Base-by-base conservation (phyloP, 2,329 filamentous ascomycete genomes). In the Coniochaeta prunicola region DNA sequence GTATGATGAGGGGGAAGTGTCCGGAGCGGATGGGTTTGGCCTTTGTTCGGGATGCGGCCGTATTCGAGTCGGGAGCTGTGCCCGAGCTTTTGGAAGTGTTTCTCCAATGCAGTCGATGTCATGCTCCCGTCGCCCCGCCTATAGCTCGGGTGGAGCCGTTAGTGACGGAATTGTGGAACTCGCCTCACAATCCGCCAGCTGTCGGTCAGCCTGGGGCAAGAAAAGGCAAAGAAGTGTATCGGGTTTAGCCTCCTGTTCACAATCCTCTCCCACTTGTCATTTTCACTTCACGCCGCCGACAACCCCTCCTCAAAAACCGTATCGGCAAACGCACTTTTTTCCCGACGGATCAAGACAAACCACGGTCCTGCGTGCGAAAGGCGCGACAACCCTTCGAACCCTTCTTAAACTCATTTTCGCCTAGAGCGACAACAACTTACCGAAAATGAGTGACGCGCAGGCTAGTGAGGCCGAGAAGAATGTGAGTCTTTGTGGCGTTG, bases 381-480 rank as follows among this genome's bases (percentile, higher is more conserved):
- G 62, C 59, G 62, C 58, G 57, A 50, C 59, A 58, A 61, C 63
- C 61, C 57, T 57, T 58, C 26, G 48, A 57, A 59, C 53, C 50
- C 57, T 57, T 63, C 59, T 60, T 15, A 28, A 50, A 15, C 21
- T 26, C 13, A 7, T 28, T 50, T 50, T 15, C 5, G 13, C 45
- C 58, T 50, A 10, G 21, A 30, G 45, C 45, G 45, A 50, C 45
- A 30, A 21, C 62, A 60, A 61, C 64, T 65, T 64, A 63, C 74
- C 76, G 84, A 92, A 79, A 70, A 96, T 96, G 91, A 92, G 89
- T 80, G 87, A 92, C 78, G 81, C 88, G 71, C 86, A 91, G 78
- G 85, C 86, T 74, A 92, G 88, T 79, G 94, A 97, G 78, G 93
- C 93, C 68, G 94, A 99, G 85, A 97, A 97, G 86, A 99, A 97